Evolutionary conservation across 176 grass and related monocot genomes (phyloP).

Genomic region (Tillandsia fasciculata): DNA sequence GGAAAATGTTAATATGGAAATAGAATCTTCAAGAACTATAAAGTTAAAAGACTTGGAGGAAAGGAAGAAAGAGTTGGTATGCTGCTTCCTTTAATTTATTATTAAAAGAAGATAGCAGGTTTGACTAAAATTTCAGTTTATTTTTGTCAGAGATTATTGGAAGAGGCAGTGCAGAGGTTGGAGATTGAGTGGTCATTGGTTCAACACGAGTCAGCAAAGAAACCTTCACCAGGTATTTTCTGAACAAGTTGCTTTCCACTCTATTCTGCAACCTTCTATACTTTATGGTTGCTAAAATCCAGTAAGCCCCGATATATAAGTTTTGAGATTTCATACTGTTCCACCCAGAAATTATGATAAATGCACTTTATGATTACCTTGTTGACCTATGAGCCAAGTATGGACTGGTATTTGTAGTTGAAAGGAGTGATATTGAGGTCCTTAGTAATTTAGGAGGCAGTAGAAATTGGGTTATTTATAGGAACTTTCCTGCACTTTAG

Average conservation of each 20-base stretch:
- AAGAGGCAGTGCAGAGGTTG: constrained; percentile 52
- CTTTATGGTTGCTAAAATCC: neutral
- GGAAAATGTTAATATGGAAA: constrained; percentile 37
- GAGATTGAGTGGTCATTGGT: constrained; percentile 57
- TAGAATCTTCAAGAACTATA: constrained; percentile 36
- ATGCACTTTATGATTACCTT: too few relatives aligned
- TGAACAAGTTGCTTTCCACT: neutral
- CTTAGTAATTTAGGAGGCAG: too few relatives aligned
- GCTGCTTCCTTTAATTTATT: neutral
- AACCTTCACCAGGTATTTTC: constrained; percentile 62
- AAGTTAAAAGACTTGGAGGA: constrained; percentile 68
- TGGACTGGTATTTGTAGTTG: too few relatives aligned
- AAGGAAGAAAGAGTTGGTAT: constrained; percentile 65
- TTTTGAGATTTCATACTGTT: too few relatives aligned
- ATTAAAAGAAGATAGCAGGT: constrained; percentile 9
- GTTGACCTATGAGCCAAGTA: too few relatives aligned
- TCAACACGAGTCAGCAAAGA: constrained; percentile 74
- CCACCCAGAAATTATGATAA: too few relatives aligned
- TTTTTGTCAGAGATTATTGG: constrained; percentile 39
- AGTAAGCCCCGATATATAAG: too few relatives aligned
- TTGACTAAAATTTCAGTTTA: neutral
- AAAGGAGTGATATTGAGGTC: too few relatives aligned
- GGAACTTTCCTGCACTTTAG: too few relatives aligned
- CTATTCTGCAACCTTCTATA: constrained; percentile 4
- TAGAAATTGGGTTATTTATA: too few relatives aligned